phyloP scores from a whole-genome alignment of 2,329 filamentous ascomycete genomes.

The Calonectria pteridis region DNA sequence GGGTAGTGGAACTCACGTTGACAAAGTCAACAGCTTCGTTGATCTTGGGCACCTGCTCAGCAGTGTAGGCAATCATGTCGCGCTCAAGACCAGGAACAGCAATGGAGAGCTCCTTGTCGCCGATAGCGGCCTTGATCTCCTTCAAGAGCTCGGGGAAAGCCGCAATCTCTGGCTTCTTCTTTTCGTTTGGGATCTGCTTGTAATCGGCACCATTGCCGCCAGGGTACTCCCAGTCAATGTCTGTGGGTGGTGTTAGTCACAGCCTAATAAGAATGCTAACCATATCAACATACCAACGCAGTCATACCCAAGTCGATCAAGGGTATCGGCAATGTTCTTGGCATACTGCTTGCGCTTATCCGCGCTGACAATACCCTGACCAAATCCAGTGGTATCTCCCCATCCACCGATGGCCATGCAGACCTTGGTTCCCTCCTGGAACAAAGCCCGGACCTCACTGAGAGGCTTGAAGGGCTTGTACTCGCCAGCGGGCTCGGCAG shows the following conservation, averaged over 20 bases:
- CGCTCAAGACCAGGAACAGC: constrained; percentile 72
- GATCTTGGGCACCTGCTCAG: constrained; percentile 68
- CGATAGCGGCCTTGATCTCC: constrained; percentile 69
- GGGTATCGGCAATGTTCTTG: constrained; percentile 66
- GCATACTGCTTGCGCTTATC: constrained; percentile 65
- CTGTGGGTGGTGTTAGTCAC: constrained; percentile 43
- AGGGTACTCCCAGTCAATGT: constrained; percentile 76
- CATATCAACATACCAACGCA: constrained; percentile 62
- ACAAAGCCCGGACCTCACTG: constrained; percentile 64
- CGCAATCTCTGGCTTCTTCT: constrained; percentile 70
- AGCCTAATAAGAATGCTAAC: background rate
- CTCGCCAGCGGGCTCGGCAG: constrained; percentile 49
- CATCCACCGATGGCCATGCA: constrained; percentile 77
- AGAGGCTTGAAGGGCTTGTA: constrained; percentile 68
- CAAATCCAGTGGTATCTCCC: constrained; percentile 72
- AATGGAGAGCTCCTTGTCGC: constrained; percentile 73
- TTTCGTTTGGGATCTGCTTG: constrained; percentile 69
- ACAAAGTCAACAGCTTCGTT: constrained; percentile 73
- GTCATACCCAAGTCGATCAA: constrained; percentile 69
- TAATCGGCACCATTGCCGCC: constrained; percentile 79
- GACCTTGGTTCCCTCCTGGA: constrained; percentile 66
- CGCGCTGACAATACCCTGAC: constrained; percentile 60
- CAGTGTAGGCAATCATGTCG: constrained; percentile 77
- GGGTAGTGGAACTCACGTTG: constrained; percentile 57
- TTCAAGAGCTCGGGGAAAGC: constrained; percentile 72